These are phyloP conservation scores for Colletotrichum theobromicola DNA, from an alignment of 2,329 filamentous ascomycete species.

Conservation along the genomic window DNA sequence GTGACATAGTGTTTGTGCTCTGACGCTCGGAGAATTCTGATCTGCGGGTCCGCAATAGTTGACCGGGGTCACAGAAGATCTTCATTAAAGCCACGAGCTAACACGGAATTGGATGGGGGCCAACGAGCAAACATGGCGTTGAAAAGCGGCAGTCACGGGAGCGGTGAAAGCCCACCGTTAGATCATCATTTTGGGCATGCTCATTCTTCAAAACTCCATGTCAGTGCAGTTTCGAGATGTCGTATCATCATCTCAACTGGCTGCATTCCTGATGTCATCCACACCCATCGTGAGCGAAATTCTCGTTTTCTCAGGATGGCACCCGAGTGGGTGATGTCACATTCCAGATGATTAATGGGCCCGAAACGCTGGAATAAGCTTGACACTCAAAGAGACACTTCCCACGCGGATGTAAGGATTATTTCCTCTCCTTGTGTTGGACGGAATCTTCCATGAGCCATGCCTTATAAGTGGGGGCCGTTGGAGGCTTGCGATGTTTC, in stretches of 20 bases:
- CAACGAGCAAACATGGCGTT: background rate
- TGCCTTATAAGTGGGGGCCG: background rate
- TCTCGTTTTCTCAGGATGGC: background rate
- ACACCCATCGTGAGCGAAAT: background rate
- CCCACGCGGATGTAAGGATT: background rate
- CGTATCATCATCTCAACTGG: background rate
- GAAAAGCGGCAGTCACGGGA: background rate
- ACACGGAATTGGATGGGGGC: background rate
- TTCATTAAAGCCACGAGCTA: background rate
- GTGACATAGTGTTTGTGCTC: background rate
- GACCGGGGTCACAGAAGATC: background rate
- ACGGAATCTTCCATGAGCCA: background rate
- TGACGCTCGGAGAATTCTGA: background rate
- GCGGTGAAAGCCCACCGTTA: background rate
- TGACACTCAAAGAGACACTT: background rate
- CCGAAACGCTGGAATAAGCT: background rate
- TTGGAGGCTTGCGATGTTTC: background rate
- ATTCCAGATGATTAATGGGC: background rate
- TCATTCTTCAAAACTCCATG: background rate
- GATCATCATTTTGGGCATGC: background rate
- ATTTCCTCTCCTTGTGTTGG: background rate
- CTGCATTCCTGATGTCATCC: background rate
- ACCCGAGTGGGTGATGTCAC: background rate
- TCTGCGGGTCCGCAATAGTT: background rate
- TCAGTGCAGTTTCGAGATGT: background rate